Base-by-base conservation (phyloP, 2,329 filamentous ascomycete species). In the Curvularia spicifera region DNA sequence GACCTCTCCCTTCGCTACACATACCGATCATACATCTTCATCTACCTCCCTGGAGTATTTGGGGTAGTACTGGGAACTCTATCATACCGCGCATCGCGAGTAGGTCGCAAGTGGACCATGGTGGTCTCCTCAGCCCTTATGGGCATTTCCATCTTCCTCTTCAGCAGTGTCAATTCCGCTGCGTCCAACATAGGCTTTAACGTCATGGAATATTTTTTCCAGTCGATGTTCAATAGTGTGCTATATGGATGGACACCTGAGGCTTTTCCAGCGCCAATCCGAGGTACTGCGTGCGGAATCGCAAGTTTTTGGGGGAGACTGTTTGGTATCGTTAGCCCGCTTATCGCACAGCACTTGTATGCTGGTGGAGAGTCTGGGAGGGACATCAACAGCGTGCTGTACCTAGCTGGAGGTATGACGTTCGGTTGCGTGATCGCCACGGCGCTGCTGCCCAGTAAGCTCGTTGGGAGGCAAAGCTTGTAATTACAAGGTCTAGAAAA, bases 231-330 rank as follows among this genome's bases (percentile, higher is more conserved):
- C 73, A 83, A 83, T 53, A 79, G 80, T 3, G 79, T 84, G 2
- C 70, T 83, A 13, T 84, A 84, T 64, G 82, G 80, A 10, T 83
- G 79, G 77, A 83, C 81, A 2, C 82, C 82, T 1, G 82, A 83
- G 62, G 78, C 79, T 5, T 84, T 84, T 59, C 81, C 82, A 0
- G 81, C 83, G 3, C 78, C 79, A 0, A 79, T 85, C 15, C 71
- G 82, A 35, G 83, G 82, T 4, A 85, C 81, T 0, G 76, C 85
- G 0, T 83, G 82, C 63, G 85, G 85, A 0, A 60, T 86, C 12
- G 83, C 84, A 1, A 83, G 82, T 58, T 87, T 86, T 66, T 86
- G 83, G 83, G 85, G 85, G 1, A 72, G 85, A 1, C 53, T 87
- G 24, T 85, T 85, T 62, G 82, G 83, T 9, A 87, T 87, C 44